Evolutionary conservation across 202 grass and related monocot species (phyloP), one percentile per base, ranked within the genome.

Genomic region (Zoysia matrella): DNA sequence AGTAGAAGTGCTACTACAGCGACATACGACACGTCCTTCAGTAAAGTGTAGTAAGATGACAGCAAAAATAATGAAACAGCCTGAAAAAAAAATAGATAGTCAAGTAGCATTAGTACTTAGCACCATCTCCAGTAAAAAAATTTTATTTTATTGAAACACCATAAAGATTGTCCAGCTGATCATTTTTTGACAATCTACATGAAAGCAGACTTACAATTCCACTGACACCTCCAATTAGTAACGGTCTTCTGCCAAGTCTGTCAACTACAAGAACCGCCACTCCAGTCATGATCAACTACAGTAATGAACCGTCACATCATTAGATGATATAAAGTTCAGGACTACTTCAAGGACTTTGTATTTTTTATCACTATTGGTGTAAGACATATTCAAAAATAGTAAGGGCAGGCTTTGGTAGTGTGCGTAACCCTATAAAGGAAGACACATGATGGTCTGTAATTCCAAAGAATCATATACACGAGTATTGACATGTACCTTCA

Each of bases 251-350:
- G 22, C 22, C 22, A 30, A 30, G 22, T 30, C 22, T 30, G 22
- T 30, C 22, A 30, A 98, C 92, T 81, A 95, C 90, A 79, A 95
- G 79, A 82, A 98, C 92, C 44, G 95, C 95, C 64, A 86, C 71
- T 82, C 92, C 95, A 44, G 95, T 98, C 92, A 95, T 91, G 86
- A 98, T 91, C 75, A 98, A 74, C 95, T 98, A 52, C 54, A 84
- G 40, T 64, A 83, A 79, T 52, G 42, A 91, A 88, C 69, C 87
- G 78, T 60, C 80, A 57, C 16, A 70, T 80, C 47, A 90, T 36
- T 51, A 88, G 8, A 15, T 39, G 14, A 53, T 14, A 69, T n/a
- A 50, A 57, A 47, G 41, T 15, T 14, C 64, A 67, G 13, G 7
- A 53, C 49, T 72, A 39, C 10, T 41, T 71, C 30, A 8, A 51